Evolutionary conservation across 177 flowering plant genomes (phyloP).

Genomic region (Vitis hybrid): DNA sequence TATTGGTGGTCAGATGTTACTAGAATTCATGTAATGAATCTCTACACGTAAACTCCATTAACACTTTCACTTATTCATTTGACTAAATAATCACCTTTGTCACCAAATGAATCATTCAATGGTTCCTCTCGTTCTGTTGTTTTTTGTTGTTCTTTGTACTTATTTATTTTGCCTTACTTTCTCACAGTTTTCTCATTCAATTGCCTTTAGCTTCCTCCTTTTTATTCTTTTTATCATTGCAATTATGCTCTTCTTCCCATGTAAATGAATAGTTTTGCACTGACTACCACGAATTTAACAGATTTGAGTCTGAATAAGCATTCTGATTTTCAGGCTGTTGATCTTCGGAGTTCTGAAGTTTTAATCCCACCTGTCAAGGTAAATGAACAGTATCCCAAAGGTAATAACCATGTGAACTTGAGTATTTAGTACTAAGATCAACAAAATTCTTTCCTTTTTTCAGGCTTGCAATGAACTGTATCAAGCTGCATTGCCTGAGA

Average conservation of each 20-base stretch:
- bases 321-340: conserved; percentile 68
- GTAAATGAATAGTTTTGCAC: no score
- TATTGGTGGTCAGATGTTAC: not conserved
- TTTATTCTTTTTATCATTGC: not conserved
- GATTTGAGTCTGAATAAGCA: conserved; percentile 2
- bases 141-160: not conserved
- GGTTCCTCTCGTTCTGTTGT: not conserved
- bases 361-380: conserved; percentile 51
- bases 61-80: not conserved
- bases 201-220: not conserved
- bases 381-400: not conserved
- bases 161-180: not conserved
- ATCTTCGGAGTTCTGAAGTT: conserved; percentile 66
- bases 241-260: no score
- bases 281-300: not conserved
- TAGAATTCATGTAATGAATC: not conserved
- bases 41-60: not conserved
- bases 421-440: not conserved
- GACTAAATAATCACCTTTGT: not conserved
- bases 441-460: not conserved
- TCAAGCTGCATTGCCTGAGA: conserved; percentile 37
- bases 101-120: not conserved
- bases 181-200: not conserved
- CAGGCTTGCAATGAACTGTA: conserved; percentile 27
- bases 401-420: not conserved